Evolutionary conservation across 2,329 filamentous ascomycete genomes (phyloP).

Genomic region (Exserohilum turcica): DNA sequence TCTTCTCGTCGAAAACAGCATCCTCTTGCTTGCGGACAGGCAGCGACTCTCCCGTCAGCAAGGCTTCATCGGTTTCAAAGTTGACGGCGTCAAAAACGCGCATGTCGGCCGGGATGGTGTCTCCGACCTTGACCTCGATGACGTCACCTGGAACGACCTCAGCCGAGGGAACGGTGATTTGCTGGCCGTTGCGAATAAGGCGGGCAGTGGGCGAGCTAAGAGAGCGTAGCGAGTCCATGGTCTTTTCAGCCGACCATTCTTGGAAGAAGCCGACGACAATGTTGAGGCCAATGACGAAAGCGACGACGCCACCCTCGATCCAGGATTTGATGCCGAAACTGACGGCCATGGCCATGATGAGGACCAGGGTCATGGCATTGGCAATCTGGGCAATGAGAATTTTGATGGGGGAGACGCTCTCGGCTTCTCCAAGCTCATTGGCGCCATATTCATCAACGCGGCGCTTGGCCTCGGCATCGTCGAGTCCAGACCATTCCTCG

Average conservation of each 20-base stretch:
- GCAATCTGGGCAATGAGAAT: conserved; percentile 74
- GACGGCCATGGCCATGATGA: conserved; percentile 57
- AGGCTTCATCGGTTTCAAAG: conserved; percentile 73
- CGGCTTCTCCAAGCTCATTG: conserved; percentile 73
- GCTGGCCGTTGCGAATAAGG: conserved; percentile 59
- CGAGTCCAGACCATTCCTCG: conserved; percentile 69
- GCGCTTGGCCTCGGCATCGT: conserved; percentile 62
- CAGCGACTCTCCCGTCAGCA: conserved; percentile 72
- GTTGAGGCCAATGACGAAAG: conserved; percentile 53
- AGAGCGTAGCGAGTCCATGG: conserved; percentile 53
- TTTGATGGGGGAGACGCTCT: conserved; percentile 70
- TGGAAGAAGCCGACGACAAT: conserved; percentile 54
- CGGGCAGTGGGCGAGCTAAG: conserved; percentile 53
- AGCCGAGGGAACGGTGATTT: conserved; percentile 58
- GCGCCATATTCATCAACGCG: conserved; percentile 65
- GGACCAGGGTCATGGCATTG: conserved; percentile 77
- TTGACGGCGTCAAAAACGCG: conserved; percentile 66
- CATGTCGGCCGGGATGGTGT: conserved; percentile 72
- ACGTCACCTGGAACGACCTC: conserved; percentile 71
- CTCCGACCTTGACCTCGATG: conserved; percentile 65
- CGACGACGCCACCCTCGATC: conserved; percentile 56
- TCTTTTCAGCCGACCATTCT: conserved; percentile 55
- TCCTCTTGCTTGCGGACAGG: conserved; percentile 68
- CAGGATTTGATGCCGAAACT: conserved; percentile 55
- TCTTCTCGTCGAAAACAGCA: conserved; percentile 56